Conservation (phyloP, 2,329 filamentous ascomycete species). For the Tolypocladium cylindrosporum region DNA sequence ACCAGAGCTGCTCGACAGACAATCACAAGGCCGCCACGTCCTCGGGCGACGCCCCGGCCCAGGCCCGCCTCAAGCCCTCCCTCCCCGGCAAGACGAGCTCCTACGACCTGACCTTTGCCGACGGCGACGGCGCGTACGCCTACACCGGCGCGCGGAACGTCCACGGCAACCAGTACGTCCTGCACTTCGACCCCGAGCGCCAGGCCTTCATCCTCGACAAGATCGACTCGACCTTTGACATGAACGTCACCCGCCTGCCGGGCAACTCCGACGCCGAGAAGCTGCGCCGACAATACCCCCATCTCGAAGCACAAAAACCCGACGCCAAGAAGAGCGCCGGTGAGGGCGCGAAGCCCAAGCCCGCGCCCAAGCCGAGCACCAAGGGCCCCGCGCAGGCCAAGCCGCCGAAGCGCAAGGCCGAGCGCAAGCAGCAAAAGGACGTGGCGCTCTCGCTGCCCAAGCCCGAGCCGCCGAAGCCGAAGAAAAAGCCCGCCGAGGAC, state of each 20-base stretch:
- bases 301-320: constrained; percentile 35
- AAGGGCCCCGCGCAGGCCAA: constrained; percentile 8
- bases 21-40: constrained; percentile 50
- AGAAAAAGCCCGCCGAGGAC: constrained; percentile 23
- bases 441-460: constrained; percentile 23
- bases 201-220: constrained; percentile 76
- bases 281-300: constrained; percentile 57
- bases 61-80: constrained; percentile 41
- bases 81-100: constrained; percentile 36
- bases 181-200: constrained; percentile 66
- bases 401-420: constrained; percentile 14
- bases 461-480: constrained; percentile 18
- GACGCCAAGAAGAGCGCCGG: constrained; percentile 15
- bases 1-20: constrained; percentile 27
- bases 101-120: constrained; percentile 46
- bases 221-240: constrained; percentile 71
- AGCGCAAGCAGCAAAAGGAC: constrained; percentile 23
- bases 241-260: constrained; percentile 70
- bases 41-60: constrained; percentile 35
- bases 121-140: constrained; percentile 46
- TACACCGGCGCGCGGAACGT: constrained; percentile 50
- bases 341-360: constrained; percentile 10
- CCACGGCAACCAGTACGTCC: constrained; percentile 48
- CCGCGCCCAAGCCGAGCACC: constrained; percentile 10
- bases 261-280: constrained; percentile 52